A percentile compares a stretch with the other conserved stretches of the same genome.
Evolutionary conservation across 176 grass and related monocot genomes (phyloP).

Genomic region (Raddia distichophylla): DNA sequence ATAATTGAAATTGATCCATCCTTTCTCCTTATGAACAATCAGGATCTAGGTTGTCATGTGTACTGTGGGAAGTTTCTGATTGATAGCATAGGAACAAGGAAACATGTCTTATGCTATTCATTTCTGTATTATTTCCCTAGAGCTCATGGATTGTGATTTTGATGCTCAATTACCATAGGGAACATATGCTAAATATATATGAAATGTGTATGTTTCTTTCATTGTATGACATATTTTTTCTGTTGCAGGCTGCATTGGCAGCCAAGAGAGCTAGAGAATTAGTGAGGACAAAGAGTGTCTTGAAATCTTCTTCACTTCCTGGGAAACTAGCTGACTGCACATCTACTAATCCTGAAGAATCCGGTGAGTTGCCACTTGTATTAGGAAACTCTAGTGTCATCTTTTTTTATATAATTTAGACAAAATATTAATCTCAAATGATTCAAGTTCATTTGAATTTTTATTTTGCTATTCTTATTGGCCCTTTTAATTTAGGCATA

Average conservation of each 20-base stretch:
- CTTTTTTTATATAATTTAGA: constrained; percentile 8
- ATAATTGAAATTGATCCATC: constrained; percentile 29
- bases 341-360: constrained; percentile 85
- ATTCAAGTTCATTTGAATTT: neutral
- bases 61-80: constrained; percentile 8
- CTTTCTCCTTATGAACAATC: neutral
- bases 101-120: constrained; percentile 15
- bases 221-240: constrained; percentile 6
- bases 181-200: too few relatives aligned
- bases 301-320: constrained; percentile 96
- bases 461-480: neutral
- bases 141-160: constrained; percentile 15
- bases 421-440: constrained; percentile 7
- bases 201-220: too few relatives aligned
- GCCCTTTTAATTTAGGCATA: neutral
- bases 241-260: constrained; percentile 85
- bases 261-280: constrained; percentile 94
- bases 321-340: constrained; percentile 96
- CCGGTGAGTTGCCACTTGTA: constrained; percentile 50
- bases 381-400: neutral
- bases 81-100: neutral
- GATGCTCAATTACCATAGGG: neutral
- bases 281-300: constrained; percentile 87
- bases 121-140: neutral
- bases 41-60: neutral